These are phyloP conservation scores for Penicillium cosmopolitanum DNA, from an alignment of 495 filamentous ascomycete genomes.

Conservation along the genomic window DNA sequence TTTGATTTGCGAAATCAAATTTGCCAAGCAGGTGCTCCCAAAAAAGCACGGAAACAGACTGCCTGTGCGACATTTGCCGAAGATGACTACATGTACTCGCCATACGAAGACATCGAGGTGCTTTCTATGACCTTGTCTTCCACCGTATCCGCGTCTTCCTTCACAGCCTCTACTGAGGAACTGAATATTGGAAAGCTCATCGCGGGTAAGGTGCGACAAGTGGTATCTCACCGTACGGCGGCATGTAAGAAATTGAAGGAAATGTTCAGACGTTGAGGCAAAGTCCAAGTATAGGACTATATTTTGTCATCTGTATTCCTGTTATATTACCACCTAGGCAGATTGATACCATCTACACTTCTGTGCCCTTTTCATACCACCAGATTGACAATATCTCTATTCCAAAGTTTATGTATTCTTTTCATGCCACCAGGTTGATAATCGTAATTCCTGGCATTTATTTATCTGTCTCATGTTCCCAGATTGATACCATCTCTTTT, in stretches of 20 bases:
- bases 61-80: not conserved
- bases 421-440: not conserved
- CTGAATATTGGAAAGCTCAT: constrained; percentile 7
- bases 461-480: not conserved
- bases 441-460: not conserved
- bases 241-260: constrained; percentile 2
- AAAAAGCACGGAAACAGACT: no score
- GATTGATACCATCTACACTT: no score
- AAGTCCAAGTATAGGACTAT: not conserved
- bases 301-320: no score
- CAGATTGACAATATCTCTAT: not conserved
- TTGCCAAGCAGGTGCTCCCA: not conserved
- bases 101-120: not conserved
- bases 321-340: no score
- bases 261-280: constrained; percentile 7
- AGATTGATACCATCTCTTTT: not conserved
- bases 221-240: constrained; percentile 3
- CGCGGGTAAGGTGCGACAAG: constrained; percentile 6
- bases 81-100: not conserved
- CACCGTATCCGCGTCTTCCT: not conserved
- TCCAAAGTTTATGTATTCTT: not conserved
- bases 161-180: not conserved
- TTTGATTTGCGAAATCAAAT: constrained; percentile 13
- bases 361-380: no score
- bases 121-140: constrained; percentile 8